phyloP scores from a whole-genome alignment of 2,329 filamentous ascomycete species.

The Beauveria bassiana region DNA sequence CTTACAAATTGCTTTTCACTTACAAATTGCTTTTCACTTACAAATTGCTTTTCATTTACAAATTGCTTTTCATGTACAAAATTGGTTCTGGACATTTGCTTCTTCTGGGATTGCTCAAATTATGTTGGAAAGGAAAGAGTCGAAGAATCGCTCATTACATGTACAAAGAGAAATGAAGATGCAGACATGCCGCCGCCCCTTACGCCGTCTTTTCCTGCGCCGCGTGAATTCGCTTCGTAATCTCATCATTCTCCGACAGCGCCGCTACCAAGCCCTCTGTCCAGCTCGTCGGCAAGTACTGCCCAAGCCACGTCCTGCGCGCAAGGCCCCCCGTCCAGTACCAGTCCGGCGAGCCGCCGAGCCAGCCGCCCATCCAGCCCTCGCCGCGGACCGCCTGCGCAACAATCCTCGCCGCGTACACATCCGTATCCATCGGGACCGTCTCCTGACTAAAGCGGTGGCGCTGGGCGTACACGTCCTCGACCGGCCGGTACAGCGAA shows the following conservation, averaged over 20 bases:
- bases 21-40: too few relatives aligned
- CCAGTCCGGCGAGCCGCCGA: constrained; percentile 19
- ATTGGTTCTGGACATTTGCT: too few relatives aligned
- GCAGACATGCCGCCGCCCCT: neutral
- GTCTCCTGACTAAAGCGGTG: constrained; percentile 42
- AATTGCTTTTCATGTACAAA: too few relatives aligned
- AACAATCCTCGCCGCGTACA: constrained; percentile 37
- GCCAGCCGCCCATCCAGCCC: constrained; percentile 20
- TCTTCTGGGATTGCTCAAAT: too few relatives aligned
- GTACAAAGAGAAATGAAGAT: neutral
- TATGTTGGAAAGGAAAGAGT: too few relatives aligned
- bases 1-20: too few relatives aligned
- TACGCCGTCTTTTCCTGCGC: neutral
- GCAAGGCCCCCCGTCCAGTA: constrained; percentile 9
- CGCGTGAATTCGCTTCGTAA: neutral
- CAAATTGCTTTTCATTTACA: too few relatives aligned
- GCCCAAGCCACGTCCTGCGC: constrained; percentile 1
- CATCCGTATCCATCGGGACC: constrained; percentile 35
- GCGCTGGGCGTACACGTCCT: constrained; percentile 37
- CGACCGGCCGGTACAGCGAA: constrained; percentile 40
- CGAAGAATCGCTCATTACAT: neutral
- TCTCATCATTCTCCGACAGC: constrained; percentile 6
- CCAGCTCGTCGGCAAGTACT: constrained; percentile 6
- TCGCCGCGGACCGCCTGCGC: constrained; percentile 32
- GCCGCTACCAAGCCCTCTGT: neutral